Evolutionary conservation across 768 basidiomycete species (phyloP), one percentile per base, ranked within the genome.

Genomic region (Suillus clintonianus): DNA sequence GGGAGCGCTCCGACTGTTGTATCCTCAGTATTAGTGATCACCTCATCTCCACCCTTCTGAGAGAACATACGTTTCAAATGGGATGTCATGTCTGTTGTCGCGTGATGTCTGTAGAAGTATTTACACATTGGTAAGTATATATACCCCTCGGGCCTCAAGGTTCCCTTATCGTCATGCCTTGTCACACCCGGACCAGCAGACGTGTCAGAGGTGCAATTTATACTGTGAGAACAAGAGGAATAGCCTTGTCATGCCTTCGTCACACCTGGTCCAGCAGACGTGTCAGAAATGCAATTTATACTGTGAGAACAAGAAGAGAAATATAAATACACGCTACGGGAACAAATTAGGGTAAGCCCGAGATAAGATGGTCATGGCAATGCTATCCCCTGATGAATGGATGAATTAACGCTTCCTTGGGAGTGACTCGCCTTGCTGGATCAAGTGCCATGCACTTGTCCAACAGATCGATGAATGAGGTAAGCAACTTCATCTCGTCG

Each of bases 371-470:
- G 17, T 42, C 62, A 62, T 59, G 65, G 63, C 67, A 66, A 65
- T 60, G 19, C 72, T 67, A 83, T 61, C 86, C 85, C 59, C 91
- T 82, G 62, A 98, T 87, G 77, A 97, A 98, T 0, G 93, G 87
- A 77, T 98, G 95, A 10, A 83, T 76, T 45, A 98, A 82, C 5
- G 94, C 95, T 71, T 98, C 97, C 71, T 90, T 88, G 2, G 96
- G 95, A n/a, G 88, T 88, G 37, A 97, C 86, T 70, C 97, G 80
- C 73, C 94, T 87, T 47, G 86, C 82, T 2, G 96, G 92, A 73
- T 99, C 97, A 17, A 99, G 82, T 24, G 86, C 81, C 32, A 97
- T 81, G 74, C 96, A 97, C 78, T 90, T 95, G 71, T 99, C 96
- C 62, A 99, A 76, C 51, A 99, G 76, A 74, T 99, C 96, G 56